A percentile compares a stretch with the other conserved stretches of the same genome.
Evolutionary conservation across 2,329 filamentous ascomycete species (phyloP).

Genomic region (Microascus cirrosus): DNA sequence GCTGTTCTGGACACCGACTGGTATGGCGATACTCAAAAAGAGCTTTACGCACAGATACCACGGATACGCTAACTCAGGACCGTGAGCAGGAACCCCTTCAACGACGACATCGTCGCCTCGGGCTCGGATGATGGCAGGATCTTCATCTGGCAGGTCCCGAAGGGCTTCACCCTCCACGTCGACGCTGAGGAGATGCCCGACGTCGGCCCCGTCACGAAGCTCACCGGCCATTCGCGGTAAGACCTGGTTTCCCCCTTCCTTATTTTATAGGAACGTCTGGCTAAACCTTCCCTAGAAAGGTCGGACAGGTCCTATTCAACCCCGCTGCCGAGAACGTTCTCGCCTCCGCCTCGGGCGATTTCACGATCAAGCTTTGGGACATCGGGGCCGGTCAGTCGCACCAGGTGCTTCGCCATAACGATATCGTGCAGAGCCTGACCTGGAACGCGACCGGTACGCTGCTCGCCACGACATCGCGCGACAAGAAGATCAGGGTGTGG

Average conservation of each 20-base stretch:
- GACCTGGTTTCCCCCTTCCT: conserved; percentile 11
- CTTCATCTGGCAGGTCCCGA: conserved; percentile 90
- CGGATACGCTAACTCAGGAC: neutral
- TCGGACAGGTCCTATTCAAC: conserved; percentile 97
- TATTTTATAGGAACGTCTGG: neutral
- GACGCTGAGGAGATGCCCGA: conserved; percentile 78
- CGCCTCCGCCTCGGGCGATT: conserved; percentile 89
- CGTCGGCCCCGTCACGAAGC: conserved; percentile 68
- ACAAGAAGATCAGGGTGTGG: conserved; percentile 98
- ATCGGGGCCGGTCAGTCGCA: conserved; percentile 65
- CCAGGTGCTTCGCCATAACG: conserved; percentile 70
- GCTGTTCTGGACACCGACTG: conserved; percentile 96
- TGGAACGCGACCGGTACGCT: conserved; percentile 87
- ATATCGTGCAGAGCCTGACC: conserved; percentile 89
- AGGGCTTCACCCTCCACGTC: conserved; percentile 72
- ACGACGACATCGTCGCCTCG: conserved; percentile 85
- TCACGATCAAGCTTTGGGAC: conserved; percentile 94
- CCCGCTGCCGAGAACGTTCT: conserved; percentile 91
- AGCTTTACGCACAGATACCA: neutral
- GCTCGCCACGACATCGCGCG: conserved; percentile 84
- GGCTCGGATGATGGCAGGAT: conserved; percentile 96
- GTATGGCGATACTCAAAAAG: conserved; percentile 36
- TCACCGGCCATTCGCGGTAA: conserved; percentile 79
- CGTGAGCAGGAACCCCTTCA: conserved; percentile 75
- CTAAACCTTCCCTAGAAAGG: conserved; percentile 52